A percentile compares a stretch with the other conserved stretches of the same genome.
These are phyloP conservation scores for Pythium sp. DNA, from an alignment of 352 stramenopile genomes.

Conservation along the genomic window DNA sequence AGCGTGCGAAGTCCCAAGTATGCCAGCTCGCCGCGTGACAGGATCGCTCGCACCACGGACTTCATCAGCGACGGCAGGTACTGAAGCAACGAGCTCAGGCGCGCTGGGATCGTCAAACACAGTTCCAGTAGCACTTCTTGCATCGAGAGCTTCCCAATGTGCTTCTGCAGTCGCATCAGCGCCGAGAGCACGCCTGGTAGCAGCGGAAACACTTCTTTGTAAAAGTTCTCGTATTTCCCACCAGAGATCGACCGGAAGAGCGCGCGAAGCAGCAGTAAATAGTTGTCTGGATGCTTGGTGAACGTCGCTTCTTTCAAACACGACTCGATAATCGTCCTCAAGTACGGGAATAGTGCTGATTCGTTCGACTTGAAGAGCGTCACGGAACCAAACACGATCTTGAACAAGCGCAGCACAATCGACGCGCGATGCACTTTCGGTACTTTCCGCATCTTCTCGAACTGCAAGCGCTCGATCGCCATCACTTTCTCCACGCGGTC, in stretches of 20 bases:
- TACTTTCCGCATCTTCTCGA: constrained; percentile 79
- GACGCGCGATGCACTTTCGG: constrained; percentile 71
- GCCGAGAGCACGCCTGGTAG: constrained; percentile 92
- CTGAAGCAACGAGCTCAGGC: constrained; percentile 95
- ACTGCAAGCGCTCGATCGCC: constrained; percentile 62
- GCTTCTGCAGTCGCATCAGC: constrained; percentile 91
- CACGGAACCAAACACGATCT: constrained; percentile 96
- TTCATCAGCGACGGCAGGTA: constrained; percentile 96
- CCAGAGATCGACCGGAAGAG: constrained; percentile 96
- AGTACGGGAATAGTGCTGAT: constrained; percentile 89
- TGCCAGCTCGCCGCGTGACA: constrained; percentile 93
- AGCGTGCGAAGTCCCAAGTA: constrained; percentile 95
- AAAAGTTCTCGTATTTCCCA: constrained; percentile 98
- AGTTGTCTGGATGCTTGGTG: constrained; percentile 92
- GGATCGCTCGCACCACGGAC: constrained; percentile 93
- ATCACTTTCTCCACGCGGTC: constrained; percentile 75
- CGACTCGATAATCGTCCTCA: constrained; percentile 92
- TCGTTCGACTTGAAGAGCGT: constrained; percentile 97
- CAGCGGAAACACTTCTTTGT: constrained; percentile 95
- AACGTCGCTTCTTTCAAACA: constrained; percentile 91
- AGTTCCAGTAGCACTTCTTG: constrained; percentile 94
- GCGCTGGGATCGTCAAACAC: constrained; percentile 94
- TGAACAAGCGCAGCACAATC: constrained; percentile 92
- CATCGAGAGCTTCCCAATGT: constrained; percentile 83
- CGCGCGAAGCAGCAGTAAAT: constrained; percentile 91